A percentile compares a stretch with the other conserved stretches of the same genome.
Conservation (phyloP, 257 asterid species). For the Solanum bulbocastanum region DNA sequence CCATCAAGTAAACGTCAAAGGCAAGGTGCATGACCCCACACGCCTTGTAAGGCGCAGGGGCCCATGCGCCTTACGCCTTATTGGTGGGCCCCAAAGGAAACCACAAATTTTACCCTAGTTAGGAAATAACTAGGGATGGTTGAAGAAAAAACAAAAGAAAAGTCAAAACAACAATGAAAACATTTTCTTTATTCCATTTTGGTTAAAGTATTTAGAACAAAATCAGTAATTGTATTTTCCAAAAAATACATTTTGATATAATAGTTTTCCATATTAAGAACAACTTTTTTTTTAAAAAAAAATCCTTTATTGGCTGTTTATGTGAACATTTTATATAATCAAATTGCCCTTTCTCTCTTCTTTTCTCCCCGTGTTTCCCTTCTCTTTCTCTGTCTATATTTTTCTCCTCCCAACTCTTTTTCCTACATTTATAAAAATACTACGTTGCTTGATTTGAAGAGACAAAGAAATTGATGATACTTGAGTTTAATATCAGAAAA, state of each 20-base stretch:
- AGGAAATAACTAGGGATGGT: neutral
- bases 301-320: neutral
- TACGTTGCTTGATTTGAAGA: neutral
- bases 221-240: neutral
- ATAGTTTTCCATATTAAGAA: neutral
- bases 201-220: neutral
- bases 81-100: neutral
- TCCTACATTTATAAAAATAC: neutral
- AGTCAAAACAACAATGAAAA: neutral
- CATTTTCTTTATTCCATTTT: neutral
- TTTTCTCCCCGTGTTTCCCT: neutral
- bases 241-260: neutral
- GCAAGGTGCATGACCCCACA: neutral
- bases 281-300: neutral
- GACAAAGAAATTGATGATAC: neutral
- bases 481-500: neutral
- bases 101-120: neutral
- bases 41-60: neutral
- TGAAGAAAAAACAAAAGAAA: neutral
- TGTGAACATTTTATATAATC: neutral
- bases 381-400: constrained; percentile 12
- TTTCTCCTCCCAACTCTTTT: constrained; percentile 2
- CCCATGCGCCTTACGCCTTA: neutral
- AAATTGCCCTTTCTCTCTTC: neutral
- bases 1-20: neutral